Base-by-base conservation (phyloP, 2,329 filamentous ascomycete genomes). In the Leptographium lundbergii region DNA sequence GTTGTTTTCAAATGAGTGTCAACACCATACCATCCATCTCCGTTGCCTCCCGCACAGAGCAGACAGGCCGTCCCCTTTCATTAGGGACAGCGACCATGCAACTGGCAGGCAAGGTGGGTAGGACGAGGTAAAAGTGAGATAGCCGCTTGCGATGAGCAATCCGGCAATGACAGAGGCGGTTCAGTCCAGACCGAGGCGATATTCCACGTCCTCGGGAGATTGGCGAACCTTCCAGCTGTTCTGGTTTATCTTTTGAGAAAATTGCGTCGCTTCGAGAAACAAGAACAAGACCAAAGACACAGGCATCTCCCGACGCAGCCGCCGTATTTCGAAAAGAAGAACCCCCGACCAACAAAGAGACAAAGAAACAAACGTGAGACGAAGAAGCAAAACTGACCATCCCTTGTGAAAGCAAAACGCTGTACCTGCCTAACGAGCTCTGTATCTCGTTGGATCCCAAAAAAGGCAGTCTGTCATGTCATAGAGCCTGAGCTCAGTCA, bases 121-220 rank as follows among this genome's bases (percentile, higher is more conserved):
- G 57, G 61, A 14, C 17, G 36, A 39, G 36, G 36, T 6, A 39
- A 39, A 60, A 61, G 55, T 63, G 62, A 63, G 56, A 64, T 63
- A 63, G 36, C 36, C 17, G 9, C 10, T 50, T 36, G n/a, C 63
- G 63, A 60, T 57, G 62, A 67, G 67, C 25, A 57, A 59, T 60
- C 65, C 61, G 63, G 63, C 59, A 66, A 65, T 9, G 66, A 63
- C 65, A 60, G 36, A 51, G 58, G 45, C 55, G 57, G 51, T 58
- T 25, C 59, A 60, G 51, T 61, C 62, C 57, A 53, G 52, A 48
- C 52, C 52, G 27, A 50, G 56, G 50, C 59, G 61, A 51, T 60
- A 54, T 61, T 63, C 51, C 61, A 61, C 59, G 61, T 58, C 61
- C 60, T 53, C 52, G 39, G n/a, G 32, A 61, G 59, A 61, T 54